Base-by-base conservation (phyloP, 345 rosid genomes). In the Citrus medica region DNA sequence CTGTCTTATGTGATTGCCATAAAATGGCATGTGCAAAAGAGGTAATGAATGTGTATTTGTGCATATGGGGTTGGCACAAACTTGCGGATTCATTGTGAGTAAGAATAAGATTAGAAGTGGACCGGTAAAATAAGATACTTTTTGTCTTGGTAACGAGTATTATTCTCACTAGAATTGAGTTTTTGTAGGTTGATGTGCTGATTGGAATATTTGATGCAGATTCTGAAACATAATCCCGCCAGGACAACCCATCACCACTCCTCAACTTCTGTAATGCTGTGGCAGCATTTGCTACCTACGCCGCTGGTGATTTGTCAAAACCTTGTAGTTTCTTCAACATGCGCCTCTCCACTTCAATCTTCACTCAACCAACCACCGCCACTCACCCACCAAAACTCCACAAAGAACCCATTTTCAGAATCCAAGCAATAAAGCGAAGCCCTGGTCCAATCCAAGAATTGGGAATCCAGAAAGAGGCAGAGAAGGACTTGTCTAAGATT, bases 401-500 rank as follows among this genome's bases (percentile, higher is more conserved):
- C 78, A 68, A 66, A 12, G 56, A 53, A 69, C 42, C 82, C 38
- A 3, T 32, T 24, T 63, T 79, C 14, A 30, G 21, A 22, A 16
- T 83, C 70, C 66, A 46, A 16, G 71, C 83, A 9, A 77, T 84
- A 3, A 80, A 79, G 38, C 76, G 77, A 73, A 77, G 63, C 75
- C 56, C 89, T 33, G 82, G 78, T 1, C n/a, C 69, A 17, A 60
- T 12, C 3, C 76, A 46, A 53, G 70, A 78, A 4, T 63, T 76
- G 25, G 90, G 88, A 38, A 82, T 83, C 78, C 85, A 82, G 82
- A 86, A 59, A 69, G 86, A 88, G 48, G 64, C 88, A 71, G 79
- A 84, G 81, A 88, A 89, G 87, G 86, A 89, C 7, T 77, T 95
- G 77, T 93, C 97, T 9, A 87, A 84, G 78, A 80, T 92, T 74